A percentile compares a stretch with the other conserved stretches of the same genome.
Evolutionary conservation across 1,284 basidiomycete genomes (phyloP).

Genomic region (Cutaneotrichosporon cutaneum): DNA sequence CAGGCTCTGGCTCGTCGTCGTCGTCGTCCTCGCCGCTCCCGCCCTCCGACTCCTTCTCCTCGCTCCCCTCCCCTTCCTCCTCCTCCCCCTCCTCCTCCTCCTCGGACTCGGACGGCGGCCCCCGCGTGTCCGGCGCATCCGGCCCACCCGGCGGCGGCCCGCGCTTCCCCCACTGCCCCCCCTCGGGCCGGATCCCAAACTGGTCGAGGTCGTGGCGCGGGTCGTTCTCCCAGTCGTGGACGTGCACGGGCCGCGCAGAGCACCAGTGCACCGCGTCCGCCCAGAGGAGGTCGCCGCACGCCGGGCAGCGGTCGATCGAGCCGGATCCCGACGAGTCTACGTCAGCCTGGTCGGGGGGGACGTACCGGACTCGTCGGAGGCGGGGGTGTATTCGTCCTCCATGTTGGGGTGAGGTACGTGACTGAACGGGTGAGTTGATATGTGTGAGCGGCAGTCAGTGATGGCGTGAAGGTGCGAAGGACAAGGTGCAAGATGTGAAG

Average conservation of each 20-base stretch:
- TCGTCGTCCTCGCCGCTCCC: neutral
- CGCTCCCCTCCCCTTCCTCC: neutral
- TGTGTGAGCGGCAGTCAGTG: no score
- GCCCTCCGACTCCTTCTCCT: neutral
- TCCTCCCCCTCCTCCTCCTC: neutral
- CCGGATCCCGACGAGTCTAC: neutral
- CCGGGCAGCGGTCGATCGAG: neutral
- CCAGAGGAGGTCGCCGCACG: neutral
- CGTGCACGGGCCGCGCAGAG: neutral
- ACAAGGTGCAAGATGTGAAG: no score
- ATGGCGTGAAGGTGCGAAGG: no score
- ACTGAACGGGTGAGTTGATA: no score
- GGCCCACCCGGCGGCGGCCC: neutral
- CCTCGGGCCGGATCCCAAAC: neutral
- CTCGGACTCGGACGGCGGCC: neutral
- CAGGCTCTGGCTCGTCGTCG: neutral
- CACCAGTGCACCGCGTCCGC: slow-evolving; percentile 3
- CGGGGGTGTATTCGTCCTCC: neutral
- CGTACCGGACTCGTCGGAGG: neutral
- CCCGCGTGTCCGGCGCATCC: neutral
- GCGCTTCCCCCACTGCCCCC: neutral
- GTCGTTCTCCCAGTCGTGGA: neutral
- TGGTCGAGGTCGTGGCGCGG: neutral
- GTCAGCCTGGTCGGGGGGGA: neutral
- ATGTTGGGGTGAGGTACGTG: no score